Evolutionary conservation across 257 asterid genomes (phyloP).

Genomic region (Solanum infundibuliforme): DNA sequence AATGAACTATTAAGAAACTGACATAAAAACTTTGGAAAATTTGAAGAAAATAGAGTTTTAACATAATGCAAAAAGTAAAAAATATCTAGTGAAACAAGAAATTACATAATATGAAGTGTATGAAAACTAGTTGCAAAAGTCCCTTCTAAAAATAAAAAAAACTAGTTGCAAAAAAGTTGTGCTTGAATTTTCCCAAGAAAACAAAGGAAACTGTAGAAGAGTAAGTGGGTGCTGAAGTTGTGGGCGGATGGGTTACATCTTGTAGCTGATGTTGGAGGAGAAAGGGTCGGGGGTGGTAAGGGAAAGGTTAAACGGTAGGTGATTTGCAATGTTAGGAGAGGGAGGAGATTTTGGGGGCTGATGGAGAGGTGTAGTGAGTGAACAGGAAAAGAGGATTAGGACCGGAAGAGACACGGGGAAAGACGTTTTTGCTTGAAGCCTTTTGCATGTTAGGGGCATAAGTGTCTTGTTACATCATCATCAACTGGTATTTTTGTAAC

Average conservation of each 20-base stretch:
- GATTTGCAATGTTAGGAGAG: not conserved
- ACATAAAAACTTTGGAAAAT: not conserved
- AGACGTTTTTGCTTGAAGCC: not conserved
- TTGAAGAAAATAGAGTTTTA: not conserved
- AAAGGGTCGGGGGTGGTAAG: not conserved
- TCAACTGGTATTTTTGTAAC: not conserved
- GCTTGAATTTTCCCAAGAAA: not conserved
- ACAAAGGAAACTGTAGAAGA: not conserved
- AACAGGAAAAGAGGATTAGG: not conserved
- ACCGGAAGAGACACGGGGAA: not conserved
- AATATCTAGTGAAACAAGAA: not conserved
- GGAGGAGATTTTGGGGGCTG: not conserved
- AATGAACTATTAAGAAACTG: not conserved
- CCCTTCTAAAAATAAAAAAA: not conserved
- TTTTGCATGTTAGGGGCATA: not conserved
- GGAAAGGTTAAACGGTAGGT: not conserved
- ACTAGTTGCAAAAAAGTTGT: not conserved
- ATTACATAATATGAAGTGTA: not conserved
- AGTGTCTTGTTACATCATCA: not conserved
- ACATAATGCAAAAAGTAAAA: not conserved
- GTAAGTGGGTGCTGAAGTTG: not conserved
- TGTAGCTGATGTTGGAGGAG: not conserved
- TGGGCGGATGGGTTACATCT: not conserved
- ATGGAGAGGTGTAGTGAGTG: not conserved
- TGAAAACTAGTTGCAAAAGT: not conserved